Evolutionary conservation across 768 basidiomycete genomes (phyloP).

Genomic region (Trametes cingulata): DNA sequence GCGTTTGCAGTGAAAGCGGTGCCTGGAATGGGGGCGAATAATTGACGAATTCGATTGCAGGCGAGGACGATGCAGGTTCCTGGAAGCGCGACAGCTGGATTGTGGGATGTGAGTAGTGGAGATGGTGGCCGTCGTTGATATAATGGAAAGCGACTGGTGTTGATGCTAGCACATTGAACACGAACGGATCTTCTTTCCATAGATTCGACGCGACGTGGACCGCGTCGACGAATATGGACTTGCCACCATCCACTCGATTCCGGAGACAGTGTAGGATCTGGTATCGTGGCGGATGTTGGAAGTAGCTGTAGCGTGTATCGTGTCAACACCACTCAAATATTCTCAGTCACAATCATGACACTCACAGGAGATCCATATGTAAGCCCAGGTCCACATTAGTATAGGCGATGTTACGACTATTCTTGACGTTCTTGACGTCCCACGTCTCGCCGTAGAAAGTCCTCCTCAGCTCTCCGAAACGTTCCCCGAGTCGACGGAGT

Average conservation of each 20-base stretch:
- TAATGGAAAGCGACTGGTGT: slow-evolving; percentile 88
- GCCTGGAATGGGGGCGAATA: slow-evolving; percentile 97
- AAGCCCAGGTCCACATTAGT: slow-evolving; percentile 86
- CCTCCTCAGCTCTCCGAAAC: slow-evolving; percentile 73
- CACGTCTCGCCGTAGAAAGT: slow-evolving; percentile 92
- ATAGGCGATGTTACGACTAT: slow-evolving; percentile 92
- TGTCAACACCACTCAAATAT: not conserved
- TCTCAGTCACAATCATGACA: not conserved
- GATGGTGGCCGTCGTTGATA: slow-evolving; percentile 85
- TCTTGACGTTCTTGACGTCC: slow-evolving; percentile 77
- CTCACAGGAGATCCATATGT: slow-evolving; percentile 92
- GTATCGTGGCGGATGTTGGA: slow-evolving; percentile 86
- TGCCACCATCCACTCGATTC: slow-evolving; percentile 81
- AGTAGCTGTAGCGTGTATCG: slow-evolving; percentile 58
- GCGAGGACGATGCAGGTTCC: not conserved
- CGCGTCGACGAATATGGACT: slow-evolving; percentile 85
- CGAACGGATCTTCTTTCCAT: slow-evolving; percentile 43
- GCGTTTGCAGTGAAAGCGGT: slow-evolving; percentile 59
- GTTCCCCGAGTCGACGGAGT: slow-evolving; percentile 59
- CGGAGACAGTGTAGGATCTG: slow-evolving; percentile 91
- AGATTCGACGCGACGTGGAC: slow-evolving; percentile 62
- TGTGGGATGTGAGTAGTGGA: slow-evolving; percentile 71
- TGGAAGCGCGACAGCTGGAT: slow-evolving; percentile 54
- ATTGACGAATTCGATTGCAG: slow-evolving; percentile 66
- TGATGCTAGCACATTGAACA: slow-evolving; percentile 58